A percentile compares a stretch with the other conserved stretches of the same genome.
Evolutionary conservation across 1,284 basidiomycete species (phyloP).

Genomic region (Cryptococcus deneoformans): DNA sequence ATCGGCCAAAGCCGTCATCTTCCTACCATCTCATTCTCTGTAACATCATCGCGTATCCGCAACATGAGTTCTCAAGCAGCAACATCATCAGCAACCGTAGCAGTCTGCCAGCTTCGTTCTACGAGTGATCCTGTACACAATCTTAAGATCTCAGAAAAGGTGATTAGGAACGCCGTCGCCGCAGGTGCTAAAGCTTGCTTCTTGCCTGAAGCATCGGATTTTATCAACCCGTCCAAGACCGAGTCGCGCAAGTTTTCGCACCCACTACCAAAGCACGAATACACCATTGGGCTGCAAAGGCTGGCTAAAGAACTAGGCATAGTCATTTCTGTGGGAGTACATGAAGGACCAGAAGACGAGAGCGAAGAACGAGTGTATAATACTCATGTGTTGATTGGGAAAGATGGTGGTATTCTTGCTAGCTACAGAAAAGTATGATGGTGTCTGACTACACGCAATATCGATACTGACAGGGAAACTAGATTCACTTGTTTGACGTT

Average conservation of each 20-base stretch:
- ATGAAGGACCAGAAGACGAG: slow-evolving; percentile 49
- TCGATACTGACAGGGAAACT: background rate
- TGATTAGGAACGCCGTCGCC: slow-evolving; percentile 48
- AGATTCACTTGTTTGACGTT: slow-evolving; percentile 56
- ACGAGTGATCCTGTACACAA: slow-evolving; percentile 44
- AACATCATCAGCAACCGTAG: slow-evolving; percentile 12
- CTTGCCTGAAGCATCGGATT: slow-evolving; percentile 55
- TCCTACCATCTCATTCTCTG: background rate
- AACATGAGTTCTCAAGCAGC: background rate
- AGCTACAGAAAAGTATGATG: slow-evolving; percentile 50
- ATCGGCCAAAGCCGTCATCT: too few species aligned
- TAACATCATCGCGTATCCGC: background rate
- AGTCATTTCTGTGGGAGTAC: slow-evolving; percentile 52
- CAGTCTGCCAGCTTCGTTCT: slow-evolving; percentile 39
- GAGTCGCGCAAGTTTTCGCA: slow-evolving; percentile 33
- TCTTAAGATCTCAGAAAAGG: slow-evolving; percentile 32
- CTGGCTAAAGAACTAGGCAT: slow-evolving; percentile 48
- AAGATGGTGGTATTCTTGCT: slow-evolving; percentile 44
- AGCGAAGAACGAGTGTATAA: slow-evolving; percentile 50
- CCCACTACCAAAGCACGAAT: slow-evolving; percentile 33
- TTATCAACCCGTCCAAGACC: slow-evolving; percentile 49
- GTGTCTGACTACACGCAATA: background rate
- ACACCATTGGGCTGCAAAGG: slow-evolving; percentile 40
- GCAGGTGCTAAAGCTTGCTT: slow-evolving; percentile 51
- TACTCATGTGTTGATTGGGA: slow-evolving; percentile 52